Conservation (phyloP, 148 eudicot species). For the Cornus kousa region DNA sequence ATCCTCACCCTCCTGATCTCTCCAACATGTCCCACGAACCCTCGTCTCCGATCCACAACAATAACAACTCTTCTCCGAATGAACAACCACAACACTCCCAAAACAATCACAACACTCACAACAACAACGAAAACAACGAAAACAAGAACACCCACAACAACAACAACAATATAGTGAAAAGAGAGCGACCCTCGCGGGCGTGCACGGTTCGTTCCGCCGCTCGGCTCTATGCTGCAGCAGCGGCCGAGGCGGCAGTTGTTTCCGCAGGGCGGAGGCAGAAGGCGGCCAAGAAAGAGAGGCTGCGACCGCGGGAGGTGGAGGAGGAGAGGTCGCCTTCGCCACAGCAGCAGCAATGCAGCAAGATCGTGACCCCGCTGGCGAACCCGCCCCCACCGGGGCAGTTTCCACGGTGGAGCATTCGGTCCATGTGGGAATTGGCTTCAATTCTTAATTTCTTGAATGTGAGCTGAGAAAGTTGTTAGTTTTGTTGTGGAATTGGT, state of each 20-base stretch:
- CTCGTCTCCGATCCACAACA: constrained; percentile 54
- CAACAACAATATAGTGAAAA: constrained; percentile 32
- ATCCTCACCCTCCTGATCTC: constrained; percentile 30
- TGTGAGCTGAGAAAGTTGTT: constrained; percentile 34
- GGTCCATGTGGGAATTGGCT: constrained; percentile 95
- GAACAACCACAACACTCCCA: constrained; percentile 10
- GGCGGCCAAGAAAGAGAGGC: constrained; percentile 38
- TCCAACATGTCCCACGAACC: constrained; percentile 42
- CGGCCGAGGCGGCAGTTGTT: constrained; percentile 52
- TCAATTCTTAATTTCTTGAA: constrained; percentile 80
- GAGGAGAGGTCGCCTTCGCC: constrained; percentile 29
- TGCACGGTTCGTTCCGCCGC: constrained; percentile 66
- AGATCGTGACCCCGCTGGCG: constrained; percentile 62
- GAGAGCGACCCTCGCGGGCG: constrained; percentile 86
- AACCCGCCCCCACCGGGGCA: constrained; percentile 60
- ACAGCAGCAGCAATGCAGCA: constrained; percentile 46
- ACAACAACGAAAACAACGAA: constrained; percentile 17
- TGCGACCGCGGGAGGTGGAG: constrained; percentile 15
- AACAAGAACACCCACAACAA: constrained; percentile 19
- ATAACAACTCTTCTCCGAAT: neutral
- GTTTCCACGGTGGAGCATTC: constrained; percentile 70
- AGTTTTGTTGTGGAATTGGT: neutral
- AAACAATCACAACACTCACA: constrained; percentile 20
- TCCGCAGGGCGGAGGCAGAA: constrained; percentile 41
- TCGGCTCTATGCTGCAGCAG: constrained; percentile 57